Evolutionary conservation across 805 yeast genomes (phyloP).

Genomic region (Kodamaea nitidulidarum): DNA sequence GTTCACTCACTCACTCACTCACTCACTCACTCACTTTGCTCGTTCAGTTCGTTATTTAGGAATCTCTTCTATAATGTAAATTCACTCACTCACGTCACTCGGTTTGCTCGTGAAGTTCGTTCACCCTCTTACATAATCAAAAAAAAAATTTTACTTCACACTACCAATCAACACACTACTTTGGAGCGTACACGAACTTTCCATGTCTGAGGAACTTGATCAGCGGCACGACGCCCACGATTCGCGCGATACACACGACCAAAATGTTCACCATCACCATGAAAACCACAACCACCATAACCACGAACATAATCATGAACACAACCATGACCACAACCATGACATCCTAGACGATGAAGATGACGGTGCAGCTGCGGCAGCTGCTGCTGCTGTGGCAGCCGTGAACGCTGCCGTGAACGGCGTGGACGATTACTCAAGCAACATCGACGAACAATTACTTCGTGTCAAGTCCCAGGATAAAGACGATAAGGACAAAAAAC

Average conservation of each 20-base stretch:
- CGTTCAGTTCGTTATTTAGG: no score
- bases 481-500: conserved; percentile 5
- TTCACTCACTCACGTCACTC: neutral
- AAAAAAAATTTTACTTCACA: conserved; percentile 7
- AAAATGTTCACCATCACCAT: no score
- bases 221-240: conserved; percentile 7
- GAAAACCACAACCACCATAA: conserved; percentile 3
- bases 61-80: neutral
- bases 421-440: conserved; percentile 27
- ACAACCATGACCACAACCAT: conserved; percentile 1
- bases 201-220: conserved; percentile 7
- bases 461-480: conserved; percentile 17
- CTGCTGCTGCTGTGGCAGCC: conserved; percentile 11
- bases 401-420: conserved; percentile 11
- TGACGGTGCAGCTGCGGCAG: conserved; percentile 6
- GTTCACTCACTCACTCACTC: conserved; percentile 1
- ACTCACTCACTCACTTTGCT: neutral
- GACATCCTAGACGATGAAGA: conserved; percentile 4
- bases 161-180: conserved; percentile 4
- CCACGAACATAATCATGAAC: neutral
- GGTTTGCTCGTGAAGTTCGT: neutral
- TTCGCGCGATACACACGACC: neutral
- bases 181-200: conserved; percentile 10
- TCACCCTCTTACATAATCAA: neutral
- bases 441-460: conserved; percentile 42